Evolutionary conservation across 495 filamentous ascomycete species (phyloP), one percentile per base, ranked within the genome.

Genomic region (Hyaloscypha hepaticicola): DNA sequence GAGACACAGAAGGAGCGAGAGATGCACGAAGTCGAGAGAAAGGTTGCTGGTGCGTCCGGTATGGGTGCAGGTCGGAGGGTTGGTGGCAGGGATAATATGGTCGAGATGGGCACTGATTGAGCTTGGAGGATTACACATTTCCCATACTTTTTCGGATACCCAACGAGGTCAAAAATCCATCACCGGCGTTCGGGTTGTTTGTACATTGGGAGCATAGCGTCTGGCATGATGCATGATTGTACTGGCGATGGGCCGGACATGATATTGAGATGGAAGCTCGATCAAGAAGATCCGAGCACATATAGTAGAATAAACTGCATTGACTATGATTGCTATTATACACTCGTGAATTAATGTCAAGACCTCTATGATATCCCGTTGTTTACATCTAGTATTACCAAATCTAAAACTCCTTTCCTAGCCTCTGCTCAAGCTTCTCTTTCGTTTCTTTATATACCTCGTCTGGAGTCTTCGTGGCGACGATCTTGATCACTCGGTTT

Each of bases 401-500:
- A 45, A 62, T 60, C 52, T 66, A 72, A 60, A 72, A 70, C 8
- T 65, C 61, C 66, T 68, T 68, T 14, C 71, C 71, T 14, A 73
- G 25, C 31, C 66, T 67, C 29, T 60, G 28, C 58, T 70, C 71
- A 27, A 73, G 56, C 58, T 67, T 66, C 29, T 27, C 61, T 80
- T 82, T 84, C 21, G 93, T 90, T 50, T 81, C 75, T 65, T 77
- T 75, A 78, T 93, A 96, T 31, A 99, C 93, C 55, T 87, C 82
- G 6, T 93, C 90, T 3, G 89, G 85, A 22, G 74, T 67, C 25
- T 82, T 81, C 29, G 84, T 87, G 26, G 92, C 91, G 64, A 84
- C 77, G 16, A 97, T 82, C 75, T 85, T 87, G 65, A 95, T 86
- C 25, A 98, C 93, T 76, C 88, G 90, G 51, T 82, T 85, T 77